Conservation (phyloP, 306 rosid genomes). For the Quillaja saponaria region DNA sequence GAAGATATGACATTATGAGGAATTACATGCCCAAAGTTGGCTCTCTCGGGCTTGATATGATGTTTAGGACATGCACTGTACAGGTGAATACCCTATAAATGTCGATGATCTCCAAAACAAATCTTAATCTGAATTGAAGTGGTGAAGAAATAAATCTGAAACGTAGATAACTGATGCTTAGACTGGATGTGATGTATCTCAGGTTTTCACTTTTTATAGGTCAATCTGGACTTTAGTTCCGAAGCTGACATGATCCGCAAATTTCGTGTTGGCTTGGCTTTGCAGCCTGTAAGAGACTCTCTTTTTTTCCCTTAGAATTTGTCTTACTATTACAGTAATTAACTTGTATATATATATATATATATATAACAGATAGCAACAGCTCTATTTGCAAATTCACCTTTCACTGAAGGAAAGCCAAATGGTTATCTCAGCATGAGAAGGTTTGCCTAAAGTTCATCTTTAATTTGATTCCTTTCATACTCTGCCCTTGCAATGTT, state of each 20-base stretch:
- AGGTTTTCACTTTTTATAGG: slow-evolving; percentile 49
- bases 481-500: slow-evolving; percentile 10
- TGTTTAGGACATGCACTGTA: slow-evolving; percentile 98
- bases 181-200: slow-evolving; percentile 22
- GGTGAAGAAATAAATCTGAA: slow-evolving; percentile 28
- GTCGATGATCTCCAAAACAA: slow-evolving; percentile 8
- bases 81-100: slow-evolving; percentile 58
- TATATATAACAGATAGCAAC: slow-evolving; percentile 84
- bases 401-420: slow-evolving; percentile 92
- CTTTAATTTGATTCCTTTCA: slow-evolving; percentile 23
- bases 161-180: slow-evolving; percentile 7
- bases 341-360: slow-evolving; percentile 18
- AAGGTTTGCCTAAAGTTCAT: slow-evolving; percentile 51
- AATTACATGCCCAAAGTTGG: slow-evolving; percentile 99
- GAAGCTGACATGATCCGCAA: slow-evolving; percentile 95
- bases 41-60: slow-evolving; percentile 95
- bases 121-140: slow-evolving; percentile 3
- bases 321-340: slow-evolving; percentile 27
- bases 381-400: slow-evolving; percentile 96
- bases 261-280: slow-evolving; percentile 89
- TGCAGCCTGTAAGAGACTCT: slow-evolving; percentile 84
- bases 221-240: slow-evolving; percentile 92
- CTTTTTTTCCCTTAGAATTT: slow-evolving; percentile 12
- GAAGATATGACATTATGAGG: slow-evolving; percentile 88
- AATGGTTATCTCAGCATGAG: slow-evolving; percentile 95